Conservation (phyloP, 2,329 filamentous ascomycete genomes). For the Ophiocordyceps camponoti-floridani region DNA sequence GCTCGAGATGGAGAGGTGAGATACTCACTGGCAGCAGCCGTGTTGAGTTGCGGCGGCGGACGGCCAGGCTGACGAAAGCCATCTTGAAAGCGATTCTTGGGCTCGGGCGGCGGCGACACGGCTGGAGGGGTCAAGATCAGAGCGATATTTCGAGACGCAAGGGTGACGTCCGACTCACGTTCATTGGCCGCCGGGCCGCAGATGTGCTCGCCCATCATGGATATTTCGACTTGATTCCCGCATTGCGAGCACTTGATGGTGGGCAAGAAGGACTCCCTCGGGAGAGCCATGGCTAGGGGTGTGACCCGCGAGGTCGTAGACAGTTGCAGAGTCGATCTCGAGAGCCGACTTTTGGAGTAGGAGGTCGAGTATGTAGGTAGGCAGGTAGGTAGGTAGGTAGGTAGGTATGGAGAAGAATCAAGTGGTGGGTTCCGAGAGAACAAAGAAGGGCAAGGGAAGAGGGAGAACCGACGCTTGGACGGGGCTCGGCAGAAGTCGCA, state of each 20-base stretch:
- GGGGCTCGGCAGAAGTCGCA: neutral
- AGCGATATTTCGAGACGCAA: neutral
- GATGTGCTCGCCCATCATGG: slow-evolving; percentile 69
- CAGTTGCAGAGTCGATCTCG: neutral
- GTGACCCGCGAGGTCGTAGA: neutral
- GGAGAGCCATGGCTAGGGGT: slow-evolving; percentile 25
- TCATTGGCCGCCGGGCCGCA: slow-evolving; percentile 32
- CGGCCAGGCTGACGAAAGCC: slow-evolving; percentile 13
- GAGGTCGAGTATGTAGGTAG: neutral
- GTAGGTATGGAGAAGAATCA: neutral
- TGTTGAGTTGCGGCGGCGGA: slow-evolving; percentile 30
- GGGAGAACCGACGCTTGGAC: neutral
- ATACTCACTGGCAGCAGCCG: slow-evolving; percentile 31
- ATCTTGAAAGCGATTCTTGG: slow-evolving; percentile 10
- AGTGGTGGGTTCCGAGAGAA: neutral
- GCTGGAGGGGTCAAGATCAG: neutral
- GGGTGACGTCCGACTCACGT: slow-evolving; percentile 14
- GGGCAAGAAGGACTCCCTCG: slow-evolving; percentile 54
- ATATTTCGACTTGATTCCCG: slow-evolving; percentile 61
- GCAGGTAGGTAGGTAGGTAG: neutral
- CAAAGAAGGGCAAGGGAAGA: neutral
- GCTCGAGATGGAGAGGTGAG: neutral
- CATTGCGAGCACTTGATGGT: slow-evolving; percentile 80
- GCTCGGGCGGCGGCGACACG: slow-evolving; percentile 21
- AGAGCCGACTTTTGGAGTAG: neutral